Conservation (phyloP, 2,329 filamentous ascomycete genomes). For the Gremmenia infestans region DNA sequence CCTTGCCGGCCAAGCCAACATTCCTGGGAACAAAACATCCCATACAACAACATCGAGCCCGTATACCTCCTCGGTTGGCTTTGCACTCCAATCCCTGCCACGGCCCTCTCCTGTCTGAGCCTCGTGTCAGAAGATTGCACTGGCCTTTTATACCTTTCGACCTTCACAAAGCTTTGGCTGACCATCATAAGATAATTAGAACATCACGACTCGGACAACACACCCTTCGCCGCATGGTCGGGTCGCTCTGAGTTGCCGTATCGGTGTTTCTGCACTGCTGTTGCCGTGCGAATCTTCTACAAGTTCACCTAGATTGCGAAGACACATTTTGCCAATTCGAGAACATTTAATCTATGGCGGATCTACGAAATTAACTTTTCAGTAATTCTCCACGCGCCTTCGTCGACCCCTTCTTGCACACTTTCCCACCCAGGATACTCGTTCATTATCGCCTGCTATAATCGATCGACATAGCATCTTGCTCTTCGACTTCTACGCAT, state of each 20-base stretch:
- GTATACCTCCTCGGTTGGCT: no score
- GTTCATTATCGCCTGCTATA: constrained; percentile 12
- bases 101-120: constrained; percentile 6
- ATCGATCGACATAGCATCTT: constrained; percentile 9
- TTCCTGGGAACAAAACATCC: neutral
- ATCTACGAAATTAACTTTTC: constrained; percentile 24
- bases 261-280: constrained; percentile 22
- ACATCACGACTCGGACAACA: constrained; percentile 14
- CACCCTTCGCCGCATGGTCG: constrained; percentile 26
- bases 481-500: constrained; percentile 6
- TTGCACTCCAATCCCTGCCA: neutral
- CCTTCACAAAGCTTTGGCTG: constrained; percentile 9
- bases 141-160: constrained; percentile 8
- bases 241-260: constrained; percentile 18
- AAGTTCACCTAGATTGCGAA: constrained; percentile 2
- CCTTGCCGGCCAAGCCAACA: neutral
- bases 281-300: constrained; percentile 9
- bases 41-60: neutral
- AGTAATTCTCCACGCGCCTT: constrained; percentile 17
- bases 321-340: constrained; percentile 7
- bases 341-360: constrained; percentile 25
- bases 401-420: constrained; percentile 10
- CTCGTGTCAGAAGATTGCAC: constrained; percentile 15
- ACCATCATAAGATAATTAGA: constrained; percentile 16
- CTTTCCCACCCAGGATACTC: constrained; percentile 10